Conservation (phyloP, 2,329 filamentous ascomycete genomes). For the Cladosporium cucumerinum region DNA sequence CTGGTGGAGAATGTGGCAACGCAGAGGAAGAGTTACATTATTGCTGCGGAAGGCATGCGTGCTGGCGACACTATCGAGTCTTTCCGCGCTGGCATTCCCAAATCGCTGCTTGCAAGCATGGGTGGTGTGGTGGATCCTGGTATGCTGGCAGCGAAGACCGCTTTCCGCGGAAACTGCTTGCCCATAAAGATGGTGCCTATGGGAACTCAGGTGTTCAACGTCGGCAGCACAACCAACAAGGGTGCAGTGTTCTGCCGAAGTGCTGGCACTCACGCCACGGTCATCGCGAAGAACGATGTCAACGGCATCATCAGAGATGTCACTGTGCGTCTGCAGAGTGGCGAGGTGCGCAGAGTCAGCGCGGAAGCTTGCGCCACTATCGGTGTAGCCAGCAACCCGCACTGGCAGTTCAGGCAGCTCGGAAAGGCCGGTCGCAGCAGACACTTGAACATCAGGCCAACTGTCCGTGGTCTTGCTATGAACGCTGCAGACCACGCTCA, state of each 20-base stretch:
- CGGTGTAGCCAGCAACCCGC: slow-evolving; percentile 87
- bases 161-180: slow-evolving; percentile 89
- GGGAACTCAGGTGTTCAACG: slow-evolving; percentile 87
- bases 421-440: slow-evolving; percentile 93
- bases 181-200: slow-evolving; percentile 94
- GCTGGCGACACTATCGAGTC: slow-evolving; percentile 90
- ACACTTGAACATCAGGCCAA: slow-evolving; percentile 91
- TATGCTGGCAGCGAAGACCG: slow-evolving; percentile 91
- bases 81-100: slow-evolving; percentile 83
- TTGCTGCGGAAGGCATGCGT: slow-evolving; percentile 91
- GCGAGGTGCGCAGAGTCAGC: slow-evolving; percentile 84
- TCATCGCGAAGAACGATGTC: slow-evolving; percentile 84
- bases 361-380: slow-evolving; percentile 93
- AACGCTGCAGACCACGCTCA: slow-evolving; percentile 98
- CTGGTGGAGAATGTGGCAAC: slow-evolving; percentile 73
- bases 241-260: slow-evolving; percentile 90
- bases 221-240: slow-evolving; percentile 69
- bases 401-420: slow-evolving; percentile 84
- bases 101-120: slow-evolving; percentile 84
- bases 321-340: slow-evolving; percentile 82
- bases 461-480: slow-evolving; percentile 97
- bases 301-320: slow-evolving; percentile 72
- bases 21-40: slow-evolving; percentile 78
- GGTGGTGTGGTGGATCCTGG: slow-evolving; percentile 89
- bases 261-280: slow-evolving; percentile 85